Base-by-base conservation (phyloP, 495 filamentous ascomycete genomes). In the Oleoguttula mirabilis region DNA sequence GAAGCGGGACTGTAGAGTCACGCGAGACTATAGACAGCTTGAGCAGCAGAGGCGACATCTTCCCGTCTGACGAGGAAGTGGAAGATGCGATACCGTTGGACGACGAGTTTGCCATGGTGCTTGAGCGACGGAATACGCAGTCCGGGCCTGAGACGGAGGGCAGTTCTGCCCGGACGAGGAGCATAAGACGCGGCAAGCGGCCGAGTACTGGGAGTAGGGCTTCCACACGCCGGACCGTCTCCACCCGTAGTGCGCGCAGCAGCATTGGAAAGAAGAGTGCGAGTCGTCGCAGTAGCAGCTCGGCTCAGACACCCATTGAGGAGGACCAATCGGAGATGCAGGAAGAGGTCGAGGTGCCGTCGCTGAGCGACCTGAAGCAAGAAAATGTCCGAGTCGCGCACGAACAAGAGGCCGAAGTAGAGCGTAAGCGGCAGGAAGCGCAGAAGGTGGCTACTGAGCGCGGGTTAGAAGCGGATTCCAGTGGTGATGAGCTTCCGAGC, bases 11-110 rank as follows among this genome's bases (percentile, higher is more conserved):
- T 2, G 73, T 74, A 11, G 77, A 72, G n/a, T 93, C 84, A 6
- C 80, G 79, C 3, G 77, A 79, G 22, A 94, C 87, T 0, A 75
- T 72, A n/a, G 90, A 87, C 47, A 94, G 87, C 3, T 73, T 86
- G 32, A 80, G 90, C 54, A 94, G 88, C n/a, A 71, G 92, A 37
- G 87, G 86, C 0, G 90, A 99, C 60, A 65, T 99, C 16, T 88
- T 94, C 49, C 86, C 84, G 1, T 95, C 88, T 51, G 88, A 94
- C 47, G 81, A 78, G 36, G 90, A 95, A 32, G 31, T 55, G 46
- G 80, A 76, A 34, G 84, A 98, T 68, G 90, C 90, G 1, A 76
- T 95, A 19, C 87, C 90, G 1, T 64, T 98, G 38, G 84, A 87
- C 52, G 90, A 96, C 60, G 90, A 96, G 54, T 94, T 96, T 51